Percentiles rank a stretch among this genome's conserved stretches.
phyloP scores from a whole-genome alignment of 163 green algal species.

The Trebouxiophyceae sp. region DNA sequence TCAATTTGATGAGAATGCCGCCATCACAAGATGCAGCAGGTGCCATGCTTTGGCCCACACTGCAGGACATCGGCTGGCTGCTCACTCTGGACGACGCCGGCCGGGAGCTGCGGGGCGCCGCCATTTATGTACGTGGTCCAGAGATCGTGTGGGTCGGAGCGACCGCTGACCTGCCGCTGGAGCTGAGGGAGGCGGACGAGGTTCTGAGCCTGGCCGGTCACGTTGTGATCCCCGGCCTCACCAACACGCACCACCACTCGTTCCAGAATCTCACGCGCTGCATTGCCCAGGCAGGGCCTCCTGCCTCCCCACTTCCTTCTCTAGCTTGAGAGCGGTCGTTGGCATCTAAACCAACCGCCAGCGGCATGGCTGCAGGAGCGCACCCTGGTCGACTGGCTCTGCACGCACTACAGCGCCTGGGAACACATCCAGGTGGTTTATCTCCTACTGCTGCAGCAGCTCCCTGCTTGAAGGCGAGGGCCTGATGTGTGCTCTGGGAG shows the following conservation, averaged over 20 bases:
- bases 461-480: background rate
- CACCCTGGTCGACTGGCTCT: slow-evolving; percentile 36
- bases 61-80: slow-evolving; percentile 33
- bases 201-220: slow-evolving; percentile 22
- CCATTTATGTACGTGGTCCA: slow-evolving; percentile 43
- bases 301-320: background rate
- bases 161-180: slow-evolving; percentile 26
- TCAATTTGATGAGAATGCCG: too few species aligned
- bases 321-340: too few species aligned
- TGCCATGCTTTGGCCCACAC: background rate
- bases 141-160: slow-evolving; percentile 57
- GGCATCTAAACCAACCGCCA: too few species aligned
- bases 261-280: slow-evolving; percentile 66
- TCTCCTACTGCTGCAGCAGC: background rate
- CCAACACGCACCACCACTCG: slow-evolving; percentile 77
- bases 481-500: too few species aligned
- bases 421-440: slow-evolving; percentile 29
- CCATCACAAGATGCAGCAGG: too few species aligned
- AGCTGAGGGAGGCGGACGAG: slow-evolving; percentile 12
- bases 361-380: background rate
- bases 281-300: slow-evolving; percentile 40
- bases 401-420: slow-evolving; percentile 53
- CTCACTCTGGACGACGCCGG: slow-evolving; percentile 35
- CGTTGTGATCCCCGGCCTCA: slow-evolving; percentile 53
- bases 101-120: slow-evolving; percentile 47